Conservation (phyloP, 1,284 basidiomycete genomes). For the Papiliotrema nemorosa region DNA sequence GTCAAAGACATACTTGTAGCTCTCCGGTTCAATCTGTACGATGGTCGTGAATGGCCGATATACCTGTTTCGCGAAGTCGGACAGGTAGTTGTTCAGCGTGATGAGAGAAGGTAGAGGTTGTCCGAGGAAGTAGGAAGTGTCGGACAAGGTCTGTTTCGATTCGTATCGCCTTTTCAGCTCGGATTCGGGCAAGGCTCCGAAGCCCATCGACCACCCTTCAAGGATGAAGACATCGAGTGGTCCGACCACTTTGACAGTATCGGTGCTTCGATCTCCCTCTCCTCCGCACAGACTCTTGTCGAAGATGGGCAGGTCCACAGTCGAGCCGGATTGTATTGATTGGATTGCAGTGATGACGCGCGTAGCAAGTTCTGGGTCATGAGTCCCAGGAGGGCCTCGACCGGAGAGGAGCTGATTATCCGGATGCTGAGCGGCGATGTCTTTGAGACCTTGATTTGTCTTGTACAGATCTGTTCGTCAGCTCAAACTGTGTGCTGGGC, state of each 20-base stretch:
- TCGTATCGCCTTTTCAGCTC: constrained; percentile 48
- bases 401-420: constrained; percentile 38
- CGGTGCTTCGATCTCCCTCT: constrained; percentile 71
- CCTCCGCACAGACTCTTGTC: constrained; percentile 79
- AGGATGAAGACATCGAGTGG: constrained; percentile 80
- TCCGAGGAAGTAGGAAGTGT: constrained; percentile 24
- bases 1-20: constrained; percentile 38
- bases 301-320: constrained; percentile 69
- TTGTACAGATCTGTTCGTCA: constrained; percentile 38
- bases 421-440: constrained; percentile 26
- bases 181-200: constrained; percentile 29
- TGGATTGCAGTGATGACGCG: constrained; percentile 11
- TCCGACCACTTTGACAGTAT: constrained; percentile 37
- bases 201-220: constrained; percentile 55
- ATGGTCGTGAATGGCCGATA: constrained; percentile 30
- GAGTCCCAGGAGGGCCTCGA: constrained; percentile 45
- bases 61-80: constrained; percentile 19
- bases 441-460: constrained; percentile 25
- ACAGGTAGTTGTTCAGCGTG: constrained; percentile 32
- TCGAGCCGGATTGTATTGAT: constrained; percentile 11
- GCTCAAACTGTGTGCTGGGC: not conserved
- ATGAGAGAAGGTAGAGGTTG: constrained; percentile 22
- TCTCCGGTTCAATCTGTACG: constrained; percentile 33
- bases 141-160: constrained; percentile 10
- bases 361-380: constrained; percentile 30